These are phyloP conservation scores for Bruguiera parviflora DNA, from an alignment of 345 rosid species.

Conservation along the genomic window DNA sequence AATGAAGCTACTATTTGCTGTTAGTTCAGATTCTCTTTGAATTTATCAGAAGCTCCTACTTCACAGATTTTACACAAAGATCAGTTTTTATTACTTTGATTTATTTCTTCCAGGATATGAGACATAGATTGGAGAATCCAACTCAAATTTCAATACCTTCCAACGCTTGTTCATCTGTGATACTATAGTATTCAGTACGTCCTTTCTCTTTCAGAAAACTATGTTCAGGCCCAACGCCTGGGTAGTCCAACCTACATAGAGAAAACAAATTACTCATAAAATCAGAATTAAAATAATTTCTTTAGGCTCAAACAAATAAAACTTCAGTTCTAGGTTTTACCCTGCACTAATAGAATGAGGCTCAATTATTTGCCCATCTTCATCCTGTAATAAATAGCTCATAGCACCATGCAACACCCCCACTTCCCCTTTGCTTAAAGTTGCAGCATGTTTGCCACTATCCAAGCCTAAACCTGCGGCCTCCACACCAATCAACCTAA, in stretches of 20 bases:
- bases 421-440: conserved; percentile 76
- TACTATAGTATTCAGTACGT: conserved; percentile 74
- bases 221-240: conserved; percentile 99
- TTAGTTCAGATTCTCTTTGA: too few relatives aligned
- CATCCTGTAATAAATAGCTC: conserved; percentile 92
- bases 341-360: conserved; percentile 98
- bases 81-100: neutral
- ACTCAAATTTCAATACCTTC: conserved; percentile 48
- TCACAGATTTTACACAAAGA: too few relatives aligned
- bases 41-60: too few relatives aligned
- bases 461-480: conserved; percentile 93
- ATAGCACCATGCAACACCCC: conserved; percentile 96
- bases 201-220: conserved; percentile 84
- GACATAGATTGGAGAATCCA: neutral
- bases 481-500: conserved; percentile 90
- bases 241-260: conserved; percentile 77
- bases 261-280: neutral
- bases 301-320: conserved; percentile 3
- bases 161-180: conserved; percentile 85
- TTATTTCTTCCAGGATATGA: neutral
- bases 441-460: conserved; percentile 94
- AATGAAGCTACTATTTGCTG: neutral
- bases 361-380: conserved; percentile 87
- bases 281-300: neutral
- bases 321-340: conserved; percentile 26